Evolutionary conservation across 805 yeast species (phyloP).

Genomic region (Metschnikowia similis): DNA sequence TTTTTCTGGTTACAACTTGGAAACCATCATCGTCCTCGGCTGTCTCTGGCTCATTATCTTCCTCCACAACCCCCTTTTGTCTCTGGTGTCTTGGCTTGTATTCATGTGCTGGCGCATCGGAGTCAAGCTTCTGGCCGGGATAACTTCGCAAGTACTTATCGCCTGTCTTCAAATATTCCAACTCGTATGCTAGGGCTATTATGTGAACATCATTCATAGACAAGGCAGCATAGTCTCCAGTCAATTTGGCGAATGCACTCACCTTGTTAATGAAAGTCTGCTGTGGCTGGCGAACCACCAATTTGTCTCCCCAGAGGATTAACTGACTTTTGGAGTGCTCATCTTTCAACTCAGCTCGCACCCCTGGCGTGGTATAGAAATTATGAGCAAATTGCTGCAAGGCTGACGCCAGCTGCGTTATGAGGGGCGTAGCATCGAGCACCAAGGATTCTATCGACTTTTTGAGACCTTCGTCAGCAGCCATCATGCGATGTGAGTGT

Average conservation of each 20-base stretch:
- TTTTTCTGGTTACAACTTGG: conserved; percentile 17
- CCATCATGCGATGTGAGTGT: neutral
- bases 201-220: conserved; percentile 91
- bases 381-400: conserved; percentile 63
- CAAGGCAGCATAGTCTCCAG: conserved; percentile 88
- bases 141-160: conserved; percentile 63
- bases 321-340: conserved; percentile 78
- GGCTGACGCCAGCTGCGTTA: conserved; percentile 75
- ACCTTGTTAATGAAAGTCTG: conserved; percentile 61
- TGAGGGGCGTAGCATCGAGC: conserved; percentile 91
- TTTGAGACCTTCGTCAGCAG: neutral
- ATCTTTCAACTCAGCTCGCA: conserved; percentile 79
- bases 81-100: conserved; percentile 1
- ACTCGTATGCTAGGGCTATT: conserved; percentile 84
- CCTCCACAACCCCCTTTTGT: conserved; percentile 3
- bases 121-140: conserved; percentile 59
- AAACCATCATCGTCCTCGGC: conserved; percentile 23
- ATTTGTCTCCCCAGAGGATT: conserved; percentile 70
- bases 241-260: conserved; percentile 69
- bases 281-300: conserved; percentile 75
- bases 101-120: conserved; percentile 13
- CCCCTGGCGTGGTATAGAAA: conserved; percentile 92
- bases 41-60: conserved; percentile 5
- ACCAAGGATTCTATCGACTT: conserved; percentile 15
- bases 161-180: conserved; percentile 73